Evolutionary conservation across 495 filamentous ascomycete species (phyloP).

Genomic region (Cercophora scortea): DNA sequence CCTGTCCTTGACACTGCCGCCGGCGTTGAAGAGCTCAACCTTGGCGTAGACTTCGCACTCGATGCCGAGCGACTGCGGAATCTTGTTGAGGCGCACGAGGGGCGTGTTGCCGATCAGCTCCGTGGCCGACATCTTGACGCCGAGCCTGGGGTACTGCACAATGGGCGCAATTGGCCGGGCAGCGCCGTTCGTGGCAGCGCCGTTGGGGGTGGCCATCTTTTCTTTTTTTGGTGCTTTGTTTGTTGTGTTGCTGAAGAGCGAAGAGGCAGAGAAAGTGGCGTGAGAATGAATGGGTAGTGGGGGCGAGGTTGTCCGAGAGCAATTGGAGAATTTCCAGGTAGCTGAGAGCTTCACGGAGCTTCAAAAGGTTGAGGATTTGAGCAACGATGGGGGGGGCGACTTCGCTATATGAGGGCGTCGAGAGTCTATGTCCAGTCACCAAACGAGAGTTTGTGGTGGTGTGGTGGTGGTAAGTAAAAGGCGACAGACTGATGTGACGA

Average conservation of each 20-base stretch:
- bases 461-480: background rate
- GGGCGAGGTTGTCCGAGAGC: background rate
- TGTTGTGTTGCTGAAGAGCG: background rate
- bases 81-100: slow-evolving; percentile 81
- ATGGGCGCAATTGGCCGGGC: slow-evolving; percentile 14
- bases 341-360: background rate
- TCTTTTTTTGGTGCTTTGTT: background rate
- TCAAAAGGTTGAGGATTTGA: background rate
- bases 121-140: slow-evolving; percentile 35
- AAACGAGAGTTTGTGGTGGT: background rate
- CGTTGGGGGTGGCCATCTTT: slow-evolving; percentile 11
- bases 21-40: slow-evolving; percentile 93
- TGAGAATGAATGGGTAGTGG: background rate
- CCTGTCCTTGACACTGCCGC: slow-evolving; percentile 94
- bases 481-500: background rate
- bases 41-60: slow-evolving; percentile 90
- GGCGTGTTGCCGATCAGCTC: slow-evolving; percentile 87
- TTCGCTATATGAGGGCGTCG: background rate
- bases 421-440: background rate
- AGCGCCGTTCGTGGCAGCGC: slow-evolving; percentile 6
- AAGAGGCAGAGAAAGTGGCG: background rate
- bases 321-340: background rate
- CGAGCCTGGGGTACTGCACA: slow-evolving; percentile 14
- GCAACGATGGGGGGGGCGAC: too few species aligned
- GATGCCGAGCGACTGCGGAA: slow-evolving; percentile 85